These are phyloP conservation scores for Sordariomycetes sp. DNA, from an alignment of 2,329 filamentous ascomycete genomes.

Conservation along the genomic window DNA sequence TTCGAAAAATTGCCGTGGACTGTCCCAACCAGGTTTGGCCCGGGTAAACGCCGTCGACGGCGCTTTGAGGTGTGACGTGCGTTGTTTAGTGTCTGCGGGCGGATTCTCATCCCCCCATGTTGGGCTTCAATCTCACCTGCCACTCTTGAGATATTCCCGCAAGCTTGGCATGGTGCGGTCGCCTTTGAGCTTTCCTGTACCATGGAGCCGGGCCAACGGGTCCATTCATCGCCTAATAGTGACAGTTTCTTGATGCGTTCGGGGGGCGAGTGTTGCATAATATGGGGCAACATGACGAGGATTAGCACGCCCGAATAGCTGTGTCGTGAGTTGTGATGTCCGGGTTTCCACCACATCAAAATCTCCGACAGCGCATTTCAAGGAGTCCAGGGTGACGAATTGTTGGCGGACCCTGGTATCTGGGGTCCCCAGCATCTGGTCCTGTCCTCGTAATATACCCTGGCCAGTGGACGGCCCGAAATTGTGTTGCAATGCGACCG, in stretches of 20 bases:
- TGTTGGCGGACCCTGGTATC: background rate
- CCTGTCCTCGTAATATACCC: background rate
- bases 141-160: background rate
- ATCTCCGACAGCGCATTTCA: background rate
- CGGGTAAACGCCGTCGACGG: background rate
- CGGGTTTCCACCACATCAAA: background rate
- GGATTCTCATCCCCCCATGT: too few species aligned
- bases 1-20: background rate
- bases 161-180: background rate
- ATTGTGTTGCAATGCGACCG: background rate
- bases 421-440: background rate
- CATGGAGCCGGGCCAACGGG: background rate
- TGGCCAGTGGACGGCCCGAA: background rate
- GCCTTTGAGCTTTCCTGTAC: background rate
- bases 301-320: too few species aligned
- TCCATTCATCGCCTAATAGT: background rate
- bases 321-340: too few species aligned
- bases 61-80: background rate
- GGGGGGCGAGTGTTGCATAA: too few species aligned
- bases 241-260: background rate
- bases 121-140: background rate
- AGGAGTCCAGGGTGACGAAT: background rate
- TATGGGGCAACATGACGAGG: too few species aligned
- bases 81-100: too few species aligned
- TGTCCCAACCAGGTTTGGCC: background rate